A percentile compares a stretch with the other conserved stretches of the same genome.
Evolutionary conservation across 257 asterid genomes (phyloP).

Genomic region (Ocimum tenuiflorum): DNA sequence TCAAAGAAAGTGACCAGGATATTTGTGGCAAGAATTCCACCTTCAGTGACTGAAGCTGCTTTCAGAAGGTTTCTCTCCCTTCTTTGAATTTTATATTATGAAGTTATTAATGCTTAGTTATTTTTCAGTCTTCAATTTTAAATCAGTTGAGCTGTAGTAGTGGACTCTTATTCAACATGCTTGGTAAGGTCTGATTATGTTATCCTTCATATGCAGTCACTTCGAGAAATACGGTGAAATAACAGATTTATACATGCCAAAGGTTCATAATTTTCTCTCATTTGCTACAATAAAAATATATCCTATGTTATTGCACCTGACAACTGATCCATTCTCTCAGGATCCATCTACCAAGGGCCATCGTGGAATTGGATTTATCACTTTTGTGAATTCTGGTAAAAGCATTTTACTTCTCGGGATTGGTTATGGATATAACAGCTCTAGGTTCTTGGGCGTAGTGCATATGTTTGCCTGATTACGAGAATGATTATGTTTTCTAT

Average conservation of each 20-base stretch:
- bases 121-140: not conserved
- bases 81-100: not conserved
- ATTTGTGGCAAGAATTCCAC: slow-evolving; percentile 89
- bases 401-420: not conserved
- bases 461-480: not conserved
- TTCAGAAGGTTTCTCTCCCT: slow-evolving; percentile 60
- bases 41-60: slow-evolving; percentile 76
- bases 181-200: slow-evolving; percentile 14
- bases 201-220: slow-evolving; percentile 50
- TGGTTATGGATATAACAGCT: not conserved
- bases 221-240: slow-evolving; percentile 87
- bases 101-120: not conserved
- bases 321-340: slow-evolving; percentile 31
- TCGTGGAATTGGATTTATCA: slow-evolving; percentile 97
- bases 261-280: slow-evolving; percentile 44
- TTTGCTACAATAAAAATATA: not conserved
- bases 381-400: slow-evolving; percentile 78
- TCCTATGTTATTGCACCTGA: not conserved
- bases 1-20: slow-evolving; percentile 88
- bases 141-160: not conserved
- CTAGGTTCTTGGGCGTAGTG: not conserved
- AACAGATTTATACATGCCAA: slow-evolving; percentile 94
- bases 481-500: not conserved
- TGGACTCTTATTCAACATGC: not conserved
- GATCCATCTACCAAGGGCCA: slow-evolving; percentile 88